Base-by-base conservation (phyloP, 352 stramenopile species). In the Phytophthora quininea region DNA sequence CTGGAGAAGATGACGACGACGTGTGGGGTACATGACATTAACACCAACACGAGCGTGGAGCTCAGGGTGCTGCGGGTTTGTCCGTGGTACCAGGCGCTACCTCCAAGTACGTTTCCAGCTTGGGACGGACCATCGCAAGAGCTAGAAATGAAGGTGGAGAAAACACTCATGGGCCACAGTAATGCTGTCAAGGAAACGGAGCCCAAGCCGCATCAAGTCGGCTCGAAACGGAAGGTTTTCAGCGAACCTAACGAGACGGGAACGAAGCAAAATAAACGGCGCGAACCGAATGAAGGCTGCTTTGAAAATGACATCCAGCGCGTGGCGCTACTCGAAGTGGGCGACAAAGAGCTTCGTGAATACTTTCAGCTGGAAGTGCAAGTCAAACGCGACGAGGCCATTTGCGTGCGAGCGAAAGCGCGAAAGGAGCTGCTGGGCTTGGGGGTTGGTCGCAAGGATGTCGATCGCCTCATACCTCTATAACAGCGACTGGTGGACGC, bases 321-420 rank as follows among this genome's bases (percentile, higher is more conserved):
- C 27, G 46, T 58, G 11, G 35, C 38, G 4, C 6, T 67, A 33
- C 40, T 63, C 48, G 50, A 70, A 38, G 55, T 58, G 12, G 52
- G 80, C 24, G 59, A 58, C 37, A 51, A 71, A 37, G 57, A 77
- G 30, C 61, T 72, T 40, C 76, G 75, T 24, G 63, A 73, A 46
- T 70, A 82, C 35, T 79, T 82, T 38, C 58, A 74, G 47, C 65
- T 82, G 42, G 76, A 84, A 38, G 48, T 82, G 8, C 71, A 84
- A 55, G 54, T 73, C 19, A 79, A 71, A 47, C 73, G 79, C 11
- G 62, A 81, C 30, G 38, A 82, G 54, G 67, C 77, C 3, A 64
- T 80, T 54, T 78, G 60, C 27, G 63, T 77, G 58, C 71, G 69
- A 24, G 62, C 76, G 27, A 77, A 71, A 43, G 68, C 65, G 38